phyloP scores from a whole-genome alignment of 2,329 filamentous ascomycete species.

The Helminthosporium solani region DNA sequence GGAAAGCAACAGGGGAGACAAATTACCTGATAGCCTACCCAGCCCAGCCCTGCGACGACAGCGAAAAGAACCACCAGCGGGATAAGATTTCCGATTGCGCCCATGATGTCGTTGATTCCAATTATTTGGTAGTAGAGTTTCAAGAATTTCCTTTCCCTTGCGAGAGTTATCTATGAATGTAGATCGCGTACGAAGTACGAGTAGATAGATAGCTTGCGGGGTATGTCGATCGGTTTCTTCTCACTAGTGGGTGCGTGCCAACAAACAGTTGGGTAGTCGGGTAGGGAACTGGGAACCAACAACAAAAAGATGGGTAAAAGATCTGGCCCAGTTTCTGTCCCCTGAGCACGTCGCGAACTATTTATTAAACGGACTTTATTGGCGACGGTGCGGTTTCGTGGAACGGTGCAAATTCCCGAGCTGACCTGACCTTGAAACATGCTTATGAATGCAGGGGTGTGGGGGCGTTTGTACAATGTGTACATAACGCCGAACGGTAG shows the following conservation, averaged over 20 bases:
- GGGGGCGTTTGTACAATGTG: background rate
- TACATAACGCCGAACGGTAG: too few species aligned
- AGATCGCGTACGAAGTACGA: background rate
- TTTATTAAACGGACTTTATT: background rate
- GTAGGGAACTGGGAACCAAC: background rate
- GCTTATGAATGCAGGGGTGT: background rate
- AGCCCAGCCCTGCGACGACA: slow-evolving; percentile 59
- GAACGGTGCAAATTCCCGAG: background rate
- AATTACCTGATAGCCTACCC: slow-evolving; percentile 65
- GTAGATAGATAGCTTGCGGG: background rate
- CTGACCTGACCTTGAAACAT: background rate
- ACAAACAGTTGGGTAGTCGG: background rate
- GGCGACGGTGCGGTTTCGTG: background rate
- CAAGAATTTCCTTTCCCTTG: background rate
- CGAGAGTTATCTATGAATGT: background rate
- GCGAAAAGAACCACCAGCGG: slow-evolving; percentile 66
- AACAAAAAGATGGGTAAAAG: background rate
- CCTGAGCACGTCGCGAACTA: too few species aligned
- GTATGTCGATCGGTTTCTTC: background rate
- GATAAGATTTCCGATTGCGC: slow-evolving; percentile 54
- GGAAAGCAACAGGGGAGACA: background rate
- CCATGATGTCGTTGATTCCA: slow-evolving; percentile 26
- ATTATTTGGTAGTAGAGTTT: background rate
- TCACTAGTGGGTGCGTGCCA: background rate
- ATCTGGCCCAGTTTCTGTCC: too few species aligned